Base-by-base conservation (phyloP, 1,284 basidiomycete species). In the Naganishia sp. region DNA sequence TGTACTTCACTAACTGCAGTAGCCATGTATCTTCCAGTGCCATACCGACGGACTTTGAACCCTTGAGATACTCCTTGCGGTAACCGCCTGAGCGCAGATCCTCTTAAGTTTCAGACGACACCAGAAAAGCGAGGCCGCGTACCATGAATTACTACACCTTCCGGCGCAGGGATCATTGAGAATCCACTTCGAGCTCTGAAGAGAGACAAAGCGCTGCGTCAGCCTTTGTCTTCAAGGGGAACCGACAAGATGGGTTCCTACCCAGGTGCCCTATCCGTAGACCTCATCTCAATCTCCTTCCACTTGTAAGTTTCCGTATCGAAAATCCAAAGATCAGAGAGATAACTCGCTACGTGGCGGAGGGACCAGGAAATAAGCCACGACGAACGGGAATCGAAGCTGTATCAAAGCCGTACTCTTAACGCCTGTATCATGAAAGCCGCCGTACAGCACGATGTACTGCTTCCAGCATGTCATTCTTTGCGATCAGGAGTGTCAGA, bases 401-500 rank as follows among this genome's bases (percentile, higher is more conserved):
- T 25, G 53, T 16, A 50, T 9, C 5, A 23, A 15, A 36, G 6
- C 74, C 82, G 64, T 71, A 90, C 89, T 90, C 65, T 84, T 85
- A 49, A 87, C 82, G 9, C 91, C 90, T 6, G 90, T 88, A 73
- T 93, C 90, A 70, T 90, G 87, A 73, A 93, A 93, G 0, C 90
- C 91, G 10, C 92, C 92, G 75, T 94, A 94, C 0, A 95, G 82
- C 44, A 95, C 84, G 49, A 92, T 86, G 68, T 85, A 87, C 68
- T 94, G 88, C 74, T 94, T 94, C 90, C 91, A 96, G 68, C 90
- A 83, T 0, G 89, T 88, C 92, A 96, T 94, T 28, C 90, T 89
- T 55, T 55, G 57, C n/a, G 63, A 44, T 15, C 13, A 10, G 50
- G 33, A 66, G 15, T 31, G 49, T 18, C 31, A 6, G 21, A 39